Evolutionary conservation across 2,329 filamentous ascomycete genomes (phyloP), one percentile per base, ranked within the genome.

Genomic region (Kalaharituber pfeilii): DNA sequence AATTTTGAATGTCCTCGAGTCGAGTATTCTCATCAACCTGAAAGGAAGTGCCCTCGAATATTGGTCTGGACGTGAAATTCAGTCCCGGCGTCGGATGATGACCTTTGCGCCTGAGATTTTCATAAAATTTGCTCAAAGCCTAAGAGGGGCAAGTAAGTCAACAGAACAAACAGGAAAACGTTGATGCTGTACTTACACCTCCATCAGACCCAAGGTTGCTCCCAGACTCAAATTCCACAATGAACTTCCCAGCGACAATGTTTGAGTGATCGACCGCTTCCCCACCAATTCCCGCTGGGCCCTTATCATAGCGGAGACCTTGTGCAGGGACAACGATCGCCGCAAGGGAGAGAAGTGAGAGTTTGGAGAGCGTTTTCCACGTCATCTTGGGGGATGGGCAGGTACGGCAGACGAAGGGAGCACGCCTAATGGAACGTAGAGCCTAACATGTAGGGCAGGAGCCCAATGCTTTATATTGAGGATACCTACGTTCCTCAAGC

Each of bases 11-110:
- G 5, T 59, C 53, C 25, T 52, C 56, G 5, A 52, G 44, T 7
- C 54, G 56, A 30, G 51, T 58, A 1, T 50, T 47, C 6, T 29
- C 11, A 20, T 39, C 20, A 9, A 45, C 52, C 24, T 56, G 51
- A 51, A 60, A 60, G 39, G 58, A 58, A 30, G 56, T 51, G 39
- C 58, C 58, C 15, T 55, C 33, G 29, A 60, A 60, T 26, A 60
- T 18, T 22, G 52, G 49, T 9, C 53, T 59, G 42, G 15, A 15
- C 27, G 58, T 55, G 25, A 60, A 59, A 50, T 60, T 60, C 26
- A 58, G 20, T 42, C 29, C 52, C 33, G 56, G 54, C 22, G 22
- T 58, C 11, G 49, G 56, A 39, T 56, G 24, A 5, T 58, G 54
- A 11, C 57, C 50, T 6, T 59, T 51, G 5, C 52, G 49, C 3